Evolutionary conservation across 192 early-diverging fungal genomes (phyloP).

Genomic region (Nowakowskiella sp.): DNA sequence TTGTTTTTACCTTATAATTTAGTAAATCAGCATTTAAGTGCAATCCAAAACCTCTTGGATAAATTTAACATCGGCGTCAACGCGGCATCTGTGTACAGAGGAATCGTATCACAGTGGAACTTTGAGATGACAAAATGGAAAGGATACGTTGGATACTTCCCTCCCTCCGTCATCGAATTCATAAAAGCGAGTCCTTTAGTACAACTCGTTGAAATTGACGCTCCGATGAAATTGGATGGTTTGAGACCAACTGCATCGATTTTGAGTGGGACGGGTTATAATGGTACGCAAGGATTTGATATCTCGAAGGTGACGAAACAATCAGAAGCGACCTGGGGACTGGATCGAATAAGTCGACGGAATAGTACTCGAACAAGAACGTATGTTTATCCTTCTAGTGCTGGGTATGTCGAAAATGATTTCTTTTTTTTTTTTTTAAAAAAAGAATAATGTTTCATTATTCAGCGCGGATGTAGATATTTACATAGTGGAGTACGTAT

Average conservation of each 20-base stretch:
- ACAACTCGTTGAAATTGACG: neutral
- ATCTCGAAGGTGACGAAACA: neutral
- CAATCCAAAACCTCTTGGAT: neutral
- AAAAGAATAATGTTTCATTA: no score
- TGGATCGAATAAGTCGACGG: neutral
- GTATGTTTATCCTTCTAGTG: no score
- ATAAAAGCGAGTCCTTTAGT: neutral
- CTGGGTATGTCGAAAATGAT: no score
- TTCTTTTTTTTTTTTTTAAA: no score
- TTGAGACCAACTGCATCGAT: neutral
- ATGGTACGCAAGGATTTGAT: neutral
- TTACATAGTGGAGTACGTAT: no score
- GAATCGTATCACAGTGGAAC: neutral
- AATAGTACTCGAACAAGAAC: neutral
- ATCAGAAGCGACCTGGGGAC: neutral
- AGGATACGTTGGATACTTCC: neutral
- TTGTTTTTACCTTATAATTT: neutral
- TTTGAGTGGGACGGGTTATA: neutral
- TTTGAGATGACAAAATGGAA: neutral
- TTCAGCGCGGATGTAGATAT: no score
- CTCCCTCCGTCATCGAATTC: neutral
- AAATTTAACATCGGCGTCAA: neutral
- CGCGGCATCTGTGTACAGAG: neutral
- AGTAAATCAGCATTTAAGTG: neutral
- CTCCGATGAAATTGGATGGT: neutral